Evolutionary conservation across 306 rosid genomes (phyloP), one percentile per base, ranked within the genome.

Genomic region (Castanospermum australe): DNA sequence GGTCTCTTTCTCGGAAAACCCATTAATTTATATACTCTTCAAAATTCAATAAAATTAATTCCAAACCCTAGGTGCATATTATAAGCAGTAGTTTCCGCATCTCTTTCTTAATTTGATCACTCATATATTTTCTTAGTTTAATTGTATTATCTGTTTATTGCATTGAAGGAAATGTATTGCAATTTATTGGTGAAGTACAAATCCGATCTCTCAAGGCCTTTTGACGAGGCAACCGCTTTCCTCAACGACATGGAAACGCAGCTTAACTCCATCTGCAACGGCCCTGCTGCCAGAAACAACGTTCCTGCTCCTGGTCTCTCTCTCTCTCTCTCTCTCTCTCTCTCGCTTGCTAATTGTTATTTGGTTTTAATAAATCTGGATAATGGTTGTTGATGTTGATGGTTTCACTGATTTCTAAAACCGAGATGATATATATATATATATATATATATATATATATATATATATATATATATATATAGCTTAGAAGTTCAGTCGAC

Each of bases 141-240:
- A n/a, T 20, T 61, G 35, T 48, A 0, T 39, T 61, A 30, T 51
- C 67, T 67, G 32, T n/a, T 48, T 41, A 13, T 55, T 65, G 14
- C 17, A 15, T 36, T 30, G 47, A 65, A 93, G 98, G 93, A 78
- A 76, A 88, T 81, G 21, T 91, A 88, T 75, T 87, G 89, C 76
- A 84, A 80, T 38, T 47, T 88, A 32, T 30, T 93, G 87, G 71
- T 62, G 33, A 93, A 85, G 83, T 89, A 28, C 84, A 88, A 89
- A 79, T 84, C 90, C 65, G 97, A 93, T 79, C 89, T 93, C 22
- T 55, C 79, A 1, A 88, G 68, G 87, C 89, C 93, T 2, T 85
- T 88, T 44, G 81, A 81, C 13, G 98, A 93, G 75, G 98, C 98
- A 48, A 84, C 87, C 15, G 63, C 81, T 10, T 93, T 93, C 80